Conservation (phyloP, 352 stramenopile species). For the Globisporangium perplexum region DNA sequence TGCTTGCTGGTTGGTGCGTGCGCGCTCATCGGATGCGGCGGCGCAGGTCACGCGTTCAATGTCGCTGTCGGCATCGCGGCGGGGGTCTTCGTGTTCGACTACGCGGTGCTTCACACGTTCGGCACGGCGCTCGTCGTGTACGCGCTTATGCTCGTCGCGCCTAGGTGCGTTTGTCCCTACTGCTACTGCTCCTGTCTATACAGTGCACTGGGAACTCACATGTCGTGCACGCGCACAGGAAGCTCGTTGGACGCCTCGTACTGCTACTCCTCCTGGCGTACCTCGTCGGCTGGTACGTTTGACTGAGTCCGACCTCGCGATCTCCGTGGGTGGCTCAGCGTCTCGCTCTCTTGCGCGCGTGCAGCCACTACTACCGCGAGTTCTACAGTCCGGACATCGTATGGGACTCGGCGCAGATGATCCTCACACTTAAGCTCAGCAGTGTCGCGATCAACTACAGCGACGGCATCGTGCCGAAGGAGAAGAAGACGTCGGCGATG, state of each 20-base stretch:
- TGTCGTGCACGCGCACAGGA: constrained; percentile 17
- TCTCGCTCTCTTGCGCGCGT: not conserved
- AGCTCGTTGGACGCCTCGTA: constrained; percentile 60
- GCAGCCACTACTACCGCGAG: constrained; percentile 82
- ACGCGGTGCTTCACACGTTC: constrained; percentile 69
- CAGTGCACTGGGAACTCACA: not conserved
- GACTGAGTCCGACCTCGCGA: not conserved
- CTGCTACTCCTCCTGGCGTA: constrained; percentile 57
- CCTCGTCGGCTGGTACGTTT: constrained; percentile 51
- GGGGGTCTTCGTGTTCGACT: constrained; percentile 78
- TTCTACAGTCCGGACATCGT: constrained; percentile 76
- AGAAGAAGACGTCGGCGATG: constrained; percentile 72
- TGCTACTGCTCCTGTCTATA: not conserved
- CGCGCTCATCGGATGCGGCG: not conserved
- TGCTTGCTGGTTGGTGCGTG: too few relatives aligned
- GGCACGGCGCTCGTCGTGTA: constrained; percentile 56
- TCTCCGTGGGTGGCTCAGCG: not conserved
- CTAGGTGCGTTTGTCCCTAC: constrained; percentile 27
- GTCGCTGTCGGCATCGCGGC: constrained; percentile 49
- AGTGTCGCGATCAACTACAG: constrained; percentile 81
- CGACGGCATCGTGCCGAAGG: constrained; percentile 55
- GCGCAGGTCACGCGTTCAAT: constrained; percentile 69
- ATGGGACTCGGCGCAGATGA: constrained; percentile 85
- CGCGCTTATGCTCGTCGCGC: constrained; percentile 54
- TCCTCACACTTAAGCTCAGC: constrained; percentile 80